These are phyloP conservation scores for Multifurca ochricompacta DNA, from an alignment of 768 basidiomycete species.

Conservation along the genomic window DNA sequence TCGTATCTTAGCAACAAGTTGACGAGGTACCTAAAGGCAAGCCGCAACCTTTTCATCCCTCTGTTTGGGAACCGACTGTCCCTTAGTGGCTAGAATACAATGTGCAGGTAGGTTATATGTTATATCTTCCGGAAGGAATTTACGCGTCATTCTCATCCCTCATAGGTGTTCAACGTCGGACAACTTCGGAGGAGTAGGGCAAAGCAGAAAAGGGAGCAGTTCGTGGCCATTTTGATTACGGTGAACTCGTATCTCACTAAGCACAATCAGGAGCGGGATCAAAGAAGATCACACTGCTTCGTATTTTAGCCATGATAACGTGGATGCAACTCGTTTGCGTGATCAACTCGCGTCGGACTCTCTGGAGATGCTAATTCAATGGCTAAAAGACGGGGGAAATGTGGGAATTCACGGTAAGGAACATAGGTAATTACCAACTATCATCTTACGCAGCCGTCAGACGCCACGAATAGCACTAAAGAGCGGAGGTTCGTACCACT, in stretches of 20 bases:
- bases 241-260: neutral
- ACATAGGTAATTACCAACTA: neutral
- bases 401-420: constrained; percentile 89
- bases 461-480: constrained; percentile 92
- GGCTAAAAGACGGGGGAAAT: constrained; percentile 93
- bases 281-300: constrained; percentile 86
- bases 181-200: constrained; percentile 87
- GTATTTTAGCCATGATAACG: constrained; percentile 86
- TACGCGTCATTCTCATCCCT: neutral
- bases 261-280: constrained; percentile 54
- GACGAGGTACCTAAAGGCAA: constrained; percentile 87
- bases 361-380: constrained; percentile 88
- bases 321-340: constrained; percentile 63
- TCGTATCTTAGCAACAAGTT: constrained; percentile 98
- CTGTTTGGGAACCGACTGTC: neutral
- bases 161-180: constrained; percentile 94
- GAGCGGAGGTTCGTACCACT: constrained; percentile 50
- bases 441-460: constrained; percentile 34
- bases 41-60: neutral
- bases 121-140: neutral
- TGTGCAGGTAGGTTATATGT: constrained; percentile 59
- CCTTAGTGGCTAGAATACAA: constrained; percentile 95
- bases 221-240: constrained; percentile 18
- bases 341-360: constrained; percentile 86
- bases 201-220: constrained; percentile 70